Percentiles rank a stretch among this genome's conserved stretches.
These are phyloP conservation scores for Claviceps capensis DNA, from an alignment of 2,329 filamentous ascomycete genomes.

Conservation along the genomic window DNA sequence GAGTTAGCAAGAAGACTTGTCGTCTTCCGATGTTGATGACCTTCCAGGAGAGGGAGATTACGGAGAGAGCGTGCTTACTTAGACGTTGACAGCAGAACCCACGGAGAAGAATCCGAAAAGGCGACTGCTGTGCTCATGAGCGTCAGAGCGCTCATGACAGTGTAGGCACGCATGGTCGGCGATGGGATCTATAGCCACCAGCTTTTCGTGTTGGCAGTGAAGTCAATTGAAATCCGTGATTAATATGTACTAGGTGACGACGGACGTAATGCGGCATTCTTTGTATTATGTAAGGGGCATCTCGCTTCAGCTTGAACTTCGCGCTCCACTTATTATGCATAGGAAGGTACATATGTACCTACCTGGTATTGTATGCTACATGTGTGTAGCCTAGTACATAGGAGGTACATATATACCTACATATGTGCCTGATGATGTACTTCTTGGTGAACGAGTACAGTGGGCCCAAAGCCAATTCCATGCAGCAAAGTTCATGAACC, in stretches of 20 bases:
- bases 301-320: neutral
- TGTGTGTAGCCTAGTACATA: no score
- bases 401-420: no score
- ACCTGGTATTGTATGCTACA: no score
- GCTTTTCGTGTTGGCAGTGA: slow-evolving; percentile 12
- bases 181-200: neutral
- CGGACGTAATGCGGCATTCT: neutral
- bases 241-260: neutral
- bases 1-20: slow-evolving; percentile 2
- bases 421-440: neutral
- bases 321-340: neutral
- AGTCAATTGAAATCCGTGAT: slow-evolving; percentile 11
- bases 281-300: neutral
- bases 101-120: slow-evolving; percentile 78
- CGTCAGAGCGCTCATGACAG: slow-evolving; percentile 36
- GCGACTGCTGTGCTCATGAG: slow-evolving; percentile 49
- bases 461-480: neutral
- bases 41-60: neutral
- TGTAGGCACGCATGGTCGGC: slow-evolving; percentile 39
- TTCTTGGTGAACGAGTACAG: neutral
- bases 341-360: no score
- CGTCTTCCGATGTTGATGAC: neutral
- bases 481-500: neutral
- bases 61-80: slow-evolving; percentile 43
- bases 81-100: slow-evolving; percentile 74